Percentiles rank a stretch among this genome's conserved stretches.
These are phyloP conservation scores for Neurospora sp. DNA, from an alignment of 495 filamentous ascomycete genomes.

Conservation along the genomic window DNA sequence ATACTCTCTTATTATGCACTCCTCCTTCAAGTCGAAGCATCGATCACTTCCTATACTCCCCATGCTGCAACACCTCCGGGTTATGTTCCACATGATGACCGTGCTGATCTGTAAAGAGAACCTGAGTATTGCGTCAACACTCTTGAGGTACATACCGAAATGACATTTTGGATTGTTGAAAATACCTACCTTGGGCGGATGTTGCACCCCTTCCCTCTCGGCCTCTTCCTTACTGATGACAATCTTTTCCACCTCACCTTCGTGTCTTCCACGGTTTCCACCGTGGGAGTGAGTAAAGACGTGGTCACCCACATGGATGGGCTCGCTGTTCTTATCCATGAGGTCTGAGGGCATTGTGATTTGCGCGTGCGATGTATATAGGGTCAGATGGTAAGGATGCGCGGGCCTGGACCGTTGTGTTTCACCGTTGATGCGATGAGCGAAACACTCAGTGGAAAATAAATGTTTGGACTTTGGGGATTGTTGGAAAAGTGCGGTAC, in stretches of 20 bases:
- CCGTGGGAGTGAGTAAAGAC: constrained; percentile 26
- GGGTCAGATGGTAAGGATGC: background rate
- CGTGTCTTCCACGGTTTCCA: constrained; percentile 25
- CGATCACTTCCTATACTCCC: background rate
- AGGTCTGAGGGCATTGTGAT: constrained; percentile 12
- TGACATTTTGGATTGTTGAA: too few relatives aligned
- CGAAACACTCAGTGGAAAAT: background rate
- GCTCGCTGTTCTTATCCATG: constrained; percentile 24
- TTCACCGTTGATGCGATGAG: background rate
- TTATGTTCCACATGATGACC: constrained; percentile 29
- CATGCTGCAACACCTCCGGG: constrained; percentile 22
- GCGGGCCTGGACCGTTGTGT: background rate
- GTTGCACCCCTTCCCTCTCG: constrained; percentile 27
- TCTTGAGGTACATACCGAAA: too few relatives aligned
- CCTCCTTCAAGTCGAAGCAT: background rate
- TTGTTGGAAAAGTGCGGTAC: background rate
- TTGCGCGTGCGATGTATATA: background rate
- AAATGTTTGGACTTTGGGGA: background rate
- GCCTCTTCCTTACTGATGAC: constrained; percentile 26
- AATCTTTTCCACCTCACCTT: constrained; percentile 30
- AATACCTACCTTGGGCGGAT: constrained; percentile 30
- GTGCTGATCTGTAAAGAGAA: constrained; percentile 27
- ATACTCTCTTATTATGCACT: too few relatives aligned
- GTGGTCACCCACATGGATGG: constrained; percentile 27
- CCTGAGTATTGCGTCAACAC: constrained; percentile 1